Conservation (phyloP, 202 grass and related monocot genomes). For the Thinopyrum obtusiflorum region DNA sequence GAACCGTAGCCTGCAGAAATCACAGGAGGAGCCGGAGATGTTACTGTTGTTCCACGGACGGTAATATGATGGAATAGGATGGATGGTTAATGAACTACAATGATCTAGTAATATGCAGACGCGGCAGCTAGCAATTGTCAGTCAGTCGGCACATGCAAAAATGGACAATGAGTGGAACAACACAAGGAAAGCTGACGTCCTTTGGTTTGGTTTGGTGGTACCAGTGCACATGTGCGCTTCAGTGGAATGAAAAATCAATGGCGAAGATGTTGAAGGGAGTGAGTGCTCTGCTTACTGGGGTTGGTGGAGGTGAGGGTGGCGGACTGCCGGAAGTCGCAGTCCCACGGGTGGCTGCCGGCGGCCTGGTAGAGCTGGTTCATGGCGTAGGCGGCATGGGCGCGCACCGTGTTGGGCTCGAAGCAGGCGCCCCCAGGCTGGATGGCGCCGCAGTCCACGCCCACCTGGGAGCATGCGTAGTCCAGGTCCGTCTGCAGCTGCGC, state of each 20-base stretch:
- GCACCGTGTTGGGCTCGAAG: constrained; percentile 84
- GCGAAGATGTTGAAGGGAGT: neutral
- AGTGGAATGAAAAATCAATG: neutral
- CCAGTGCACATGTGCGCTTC: neutral
- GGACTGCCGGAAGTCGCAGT: constrained; percentile 81
- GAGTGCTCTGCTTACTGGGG: constrained; percentile 64
- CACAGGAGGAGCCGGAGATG: too few species aligned
- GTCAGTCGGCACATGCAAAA: neutral
- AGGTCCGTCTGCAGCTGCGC: constrained; percentile 68
- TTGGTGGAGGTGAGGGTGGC: constrained; percentile 65
- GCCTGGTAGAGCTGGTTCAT: constrained; percentile 95
- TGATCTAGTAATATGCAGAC: too few species aligned
- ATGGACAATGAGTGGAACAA: neutral
- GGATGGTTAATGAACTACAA: too few species aligned
- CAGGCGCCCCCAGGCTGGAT: constrained; percentile 80
- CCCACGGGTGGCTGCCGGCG: constrained; percentile 53
- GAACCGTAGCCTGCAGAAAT: constrained; percentile 63
- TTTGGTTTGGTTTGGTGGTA: too few species aligned
- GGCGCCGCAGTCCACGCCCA: constrained; percentile 66
- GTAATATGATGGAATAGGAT: too few species aligned
- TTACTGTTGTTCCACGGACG: too few species aligned
- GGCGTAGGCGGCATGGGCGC: constrained; percentile 83
- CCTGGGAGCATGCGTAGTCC: constrained; percentile 80
- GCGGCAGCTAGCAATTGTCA: too few species aligned
- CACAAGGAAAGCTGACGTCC: too few species aligned